Percentiles rank a stretch among this genome's conserved stretches.
phyloP scores from a whole-genome alignment of 2,329 filamentous ascomycete species.

The Penicillium corylophilum region DNA sequence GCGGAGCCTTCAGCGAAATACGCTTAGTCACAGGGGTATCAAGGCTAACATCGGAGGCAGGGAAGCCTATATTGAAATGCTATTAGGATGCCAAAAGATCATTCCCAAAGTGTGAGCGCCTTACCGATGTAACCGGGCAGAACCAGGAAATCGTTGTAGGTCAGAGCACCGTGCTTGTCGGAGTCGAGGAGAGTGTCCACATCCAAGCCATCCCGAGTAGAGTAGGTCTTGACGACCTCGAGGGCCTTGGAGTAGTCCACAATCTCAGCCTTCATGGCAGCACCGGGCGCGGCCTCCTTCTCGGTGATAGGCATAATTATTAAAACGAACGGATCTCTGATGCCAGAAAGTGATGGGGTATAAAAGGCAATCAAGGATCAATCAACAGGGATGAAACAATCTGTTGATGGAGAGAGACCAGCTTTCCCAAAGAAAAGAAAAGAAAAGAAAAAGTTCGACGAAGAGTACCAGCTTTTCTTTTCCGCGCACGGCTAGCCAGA shows the following conservation, averaged over 20 bases:
- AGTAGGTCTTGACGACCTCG: constrained; percentile 77
- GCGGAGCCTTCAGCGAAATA: constrained; percentile 92
- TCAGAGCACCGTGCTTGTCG: constrained; percentile 86
- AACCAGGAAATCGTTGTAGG: constrained; percentile 98
- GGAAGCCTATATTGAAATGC: constrained; percentile 62
- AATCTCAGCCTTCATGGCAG: constrained; percentile 54
- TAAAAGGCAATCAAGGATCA: constrained; percentile 28
- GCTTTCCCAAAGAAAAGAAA: constrained; percentile 57
- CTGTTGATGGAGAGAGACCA: constrained; percentile 61
- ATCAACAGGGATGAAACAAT: constrained; percentile 49
- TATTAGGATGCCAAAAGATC: constrained; percentile 23
- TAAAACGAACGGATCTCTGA: constrained; percentile 32
- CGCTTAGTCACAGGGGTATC: constrained; percentile 93
- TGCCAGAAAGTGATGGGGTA: constrained; percentile 22
- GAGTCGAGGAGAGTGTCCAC: constrained; percentile 86
- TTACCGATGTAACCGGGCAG: constrained; percentile 92
- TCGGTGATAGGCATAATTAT: constrained; percentile 70
- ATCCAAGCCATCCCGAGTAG: constrained; percentile 79
- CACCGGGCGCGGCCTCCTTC: constrained; percentile 55
- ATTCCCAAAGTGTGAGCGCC: constrained; percentile 18
- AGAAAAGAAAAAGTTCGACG: constrained; percentile 40
- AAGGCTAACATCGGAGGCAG: constrained; percentile 81
- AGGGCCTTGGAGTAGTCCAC: constrained; percentile 74
- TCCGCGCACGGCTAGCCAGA: constrained; percentile 22
- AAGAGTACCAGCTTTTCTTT: constrained; percentile 28